Evolutionary conservation across 169 alveolate species (phyloP).

Genomic region (Hammondia hammondi): DNA sequence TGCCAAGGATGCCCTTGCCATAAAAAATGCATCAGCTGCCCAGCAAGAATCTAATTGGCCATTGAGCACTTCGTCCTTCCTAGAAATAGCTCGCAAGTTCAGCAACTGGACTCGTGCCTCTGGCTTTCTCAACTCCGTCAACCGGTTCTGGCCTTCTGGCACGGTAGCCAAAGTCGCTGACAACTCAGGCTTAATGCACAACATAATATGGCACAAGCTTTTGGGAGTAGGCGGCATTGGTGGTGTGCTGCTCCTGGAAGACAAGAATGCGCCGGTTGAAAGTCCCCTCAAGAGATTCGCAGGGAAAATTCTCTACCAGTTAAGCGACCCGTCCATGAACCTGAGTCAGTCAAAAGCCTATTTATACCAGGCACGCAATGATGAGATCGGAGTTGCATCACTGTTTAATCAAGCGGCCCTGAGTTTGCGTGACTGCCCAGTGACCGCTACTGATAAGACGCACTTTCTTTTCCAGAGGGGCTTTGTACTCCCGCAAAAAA

Average conservation of each 20-base stretch:
- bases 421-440: background rate
- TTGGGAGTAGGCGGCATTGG: conserved; percentile 10
- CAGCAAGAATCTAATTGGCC: too few relatives aligned
- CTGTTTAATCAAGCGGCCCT: background rate
- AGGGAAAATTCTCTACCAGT: background rate
- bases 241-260: background rate
- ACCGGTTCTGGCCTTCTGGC: background rate
- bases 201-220: background rate
- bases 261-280: background rate
- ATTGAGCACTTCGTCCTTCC: background rate
- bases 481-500: background rate
- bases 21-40: too few relatives aligned
- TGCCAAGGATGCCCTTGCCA: too few relatives aligned
- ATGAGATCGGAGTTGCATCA: background rate
- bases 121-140: background rate
- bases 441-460: background rate
- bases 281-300: background rate
- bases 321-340: background rate
- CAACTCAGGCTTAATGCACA: background rate
- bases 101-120: background rate
- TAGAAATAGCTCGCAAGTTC: background rate
- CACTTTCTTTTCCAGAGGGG: background rate
- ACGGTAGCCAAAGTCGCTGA: background rate
- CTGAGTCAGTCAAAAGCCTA: background rate
- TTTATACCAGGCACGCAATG: background rate